Percentiles rank a stretch among this genome's conserved stretches.
Conservation (phyloP, 768 basidiomycete genomes). For the Trametes gibbosa region DNA sequence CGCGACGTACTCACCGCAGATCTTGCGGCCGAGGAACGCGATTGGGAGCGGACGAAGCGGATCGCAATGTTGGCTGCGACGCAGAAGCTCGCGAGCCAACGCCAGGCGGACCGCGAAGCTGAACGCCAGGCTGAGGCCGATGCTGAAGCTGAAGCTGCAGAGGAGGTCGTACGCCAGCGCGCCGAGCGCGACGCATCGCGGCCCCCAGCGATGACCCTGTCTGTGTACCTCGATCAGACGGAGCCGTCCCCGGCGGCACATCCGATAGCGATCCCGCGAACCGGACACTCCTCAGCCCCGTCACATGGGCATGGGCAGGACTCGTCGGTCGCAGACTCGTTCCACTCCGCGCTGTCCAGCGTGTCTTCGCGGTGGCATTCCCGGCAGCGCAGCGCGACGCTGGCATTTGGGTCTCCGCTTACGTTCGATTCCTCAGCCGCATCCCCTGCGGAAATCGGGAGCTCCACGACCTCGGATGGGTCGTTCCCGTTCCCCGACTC, state of each 20-base stretch:
- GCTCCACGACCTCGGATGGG: conserved; percentile 7
- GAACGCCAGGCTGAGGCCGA: conserved; percentile 2
- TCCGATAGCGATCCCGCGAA: conserved; percentile 14
- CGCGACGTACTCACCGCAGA: conserved; percentile 73
- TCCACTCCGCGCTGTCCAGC: conserved; percentile 62
- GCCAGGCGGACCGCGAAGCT: conserved; percentile 15
- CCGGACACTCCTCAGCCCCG: neutral
- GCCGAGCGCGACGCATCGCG: neutral
- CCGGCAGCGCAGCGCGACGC: conserved; percentile 9
- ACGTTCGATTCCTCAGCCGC: conserved; percentile 19
- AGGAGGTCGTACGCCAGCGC: neutral
- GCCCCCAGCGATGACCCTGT: conserved; percentile 19
- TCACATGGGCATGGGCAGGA: conserved; percentile 37
- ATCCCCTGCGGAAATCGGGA: conserved; percentile 1
- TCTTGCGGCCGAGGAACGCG: conserved; percentile 64
- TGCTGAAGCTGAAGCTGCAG: neutral
- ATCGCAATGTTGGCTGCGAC: conserved; percentile 75
- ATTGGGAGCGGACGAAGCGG: conserved; percentile 63
- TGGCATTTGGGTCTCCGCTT: conserved; percentile 1
- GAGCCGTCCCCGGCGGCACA: conserved; percentile 4
- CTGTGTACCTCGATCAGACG: conserved; percentile 22
- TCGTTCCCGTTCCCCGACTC: conserved; percentile 15
- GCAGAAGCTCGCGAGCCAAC: conserved; percentile 44
- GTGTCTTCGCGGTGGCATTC: conserved; percentile 1
- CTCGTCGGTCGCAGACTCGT: conserved; percentile 55